A percentile compares a stretch with the other conserved stretches of the same genome.
These are phyloP conservation scores for Peronospora destructor DNA, from an alignment of 352 stramenopile species.

Conservation along the genomic window DNA sequence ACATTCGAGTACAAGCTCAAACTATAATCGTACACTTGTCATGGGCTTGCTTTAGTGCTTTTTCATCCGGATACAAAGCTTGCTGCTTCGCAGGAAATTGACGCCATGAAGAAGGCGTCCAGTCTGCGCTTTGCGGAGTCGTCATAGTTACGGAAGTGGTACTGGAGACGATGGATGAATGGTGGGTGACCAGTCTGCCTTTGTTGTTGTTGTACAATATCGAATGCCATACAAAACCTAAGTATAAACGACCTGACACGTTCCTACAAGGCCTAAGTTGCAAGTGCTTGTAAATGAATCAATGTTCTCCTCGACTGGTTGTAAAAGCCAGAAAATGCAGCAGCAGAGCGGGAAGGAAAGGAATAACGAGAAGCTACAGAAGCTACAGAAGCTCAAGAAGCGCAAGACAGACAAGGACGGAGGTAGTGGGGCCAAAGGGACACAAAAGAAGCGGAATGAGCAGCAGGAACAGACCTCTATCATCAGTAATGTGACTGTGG, in stretches of 20 bases:
- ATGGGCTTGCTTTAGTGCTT: constrained; percentile 65
- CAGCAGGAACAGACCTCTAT: constrained; percentile 3
- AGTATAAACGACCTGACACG: too few relatives aligned
- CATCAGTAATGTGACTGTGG: constrained; percentile 18
- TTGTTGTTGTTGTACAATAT: too few relatives aligned
- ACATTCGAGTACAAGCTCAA: background rate
- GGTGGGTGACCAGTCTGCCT: too few relatives aligned
- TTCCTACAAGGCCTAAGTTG: too few relatives aligned
- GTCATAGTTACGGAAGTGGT: constrained; percentile 4
- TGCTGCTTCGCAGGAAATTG: constrained; percentile 79
- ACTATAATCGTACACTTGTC: constrained; percentile 44
- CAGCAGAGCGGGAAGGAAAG: background rate
- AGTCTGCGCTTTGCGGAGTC: constrained; percentile 16
- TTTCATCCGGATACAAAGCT: constrained; percentile 57
- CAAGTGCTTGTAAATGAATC: constrained; percentile 31
- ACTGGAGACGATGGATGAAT: too few relatives aligned
- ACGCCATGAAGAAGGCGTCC: constrained; percentile 71
- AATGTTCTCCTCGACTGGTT: constrained; percentile 18
- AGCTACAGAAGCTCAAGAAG: constrained; percentile 14
- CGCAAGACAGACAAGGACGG: constrained; percentile 4
- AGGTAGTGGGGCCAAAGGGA: background rate
- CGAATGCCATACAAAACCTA: too few relatives aligned
- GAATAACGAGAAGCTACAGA: constrained; percentile 9
- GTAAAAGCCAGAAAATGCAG: background rate
- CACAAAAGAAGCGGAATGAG: constrained; percentile 11